Conservation (phyloP, 1,284 basidiomycete genomes). For the Anthracocystis walkeri region DNA sequence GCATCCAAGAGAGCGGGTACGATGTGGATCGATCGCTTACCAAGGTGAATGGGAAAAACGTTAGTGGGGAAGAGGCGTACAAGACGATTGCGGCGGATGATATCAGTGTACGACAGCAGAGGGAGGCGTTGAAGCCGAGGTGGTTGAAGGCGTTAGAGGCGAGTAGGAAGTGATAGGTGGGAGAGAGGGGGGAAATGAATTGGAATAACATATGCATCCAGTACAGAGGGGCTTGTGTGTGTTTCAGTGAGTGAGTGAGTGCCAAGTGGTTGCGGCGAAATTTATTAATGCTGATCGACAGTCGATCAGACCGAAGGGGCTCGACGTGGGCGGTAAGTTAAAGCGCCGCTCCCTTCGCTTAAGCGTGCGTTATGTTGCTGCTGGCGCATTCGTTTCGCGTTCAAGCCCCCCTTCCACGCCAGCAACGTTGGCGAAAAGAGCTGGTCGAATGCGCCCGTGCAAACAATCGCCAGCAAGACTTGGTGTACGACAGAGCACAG, state of each 20-base stretch:
- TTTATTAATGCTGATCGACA: not conserved
- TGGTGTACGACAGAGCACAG: too few relatives aligned
- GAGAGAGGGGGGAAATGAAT: too few relatives aligned
- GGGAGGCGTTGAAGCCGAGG: slow-evolving; percentile 37
- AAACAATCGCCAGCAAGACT: too few relatives aligned
- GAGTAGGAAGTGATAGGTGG: not conserved
- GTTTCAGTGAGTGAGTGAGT: too few relatives aligned
- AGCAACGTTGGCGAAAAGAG: too few relatives aligned
- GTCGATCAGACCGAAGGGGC: not conserved
- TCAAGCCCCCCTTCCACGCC: too few relatives aligned
- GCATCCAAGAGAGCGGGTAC: slow-evolving; percentile 23
- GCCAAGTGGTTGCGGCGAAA: not conserved
- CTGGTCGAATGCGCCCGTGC: too few relatives aligned
- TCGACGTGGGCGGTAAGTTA: slow-evolving; percentile 1
- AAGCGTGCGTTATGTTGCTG: not conserved
- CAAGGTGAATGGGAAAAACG: slow-evolving; percentile 19
- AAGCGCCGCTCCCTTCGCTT: slow-evolving; percentile 2
- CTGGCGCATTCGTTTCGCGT: not conserved
- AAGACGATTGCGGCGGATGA: slow-evolving; percentile 25
- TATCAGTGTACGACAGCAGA: slow-evolving; percentile 24
- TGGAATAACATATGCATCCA: not conserved
- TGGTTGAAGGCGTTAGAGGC: slow-evolving; percentile 43
- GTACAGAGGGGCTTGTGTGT: not conserved
- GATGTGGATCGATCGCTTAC: slow-evolving; percentile 23
- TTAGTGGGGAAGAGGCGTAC: slow-evolving; percentile 25